Base-by-base conservation (phyloP, 225 moss, liverwort and hornwort genomes). In the Anthoceros angustus region DNA sequence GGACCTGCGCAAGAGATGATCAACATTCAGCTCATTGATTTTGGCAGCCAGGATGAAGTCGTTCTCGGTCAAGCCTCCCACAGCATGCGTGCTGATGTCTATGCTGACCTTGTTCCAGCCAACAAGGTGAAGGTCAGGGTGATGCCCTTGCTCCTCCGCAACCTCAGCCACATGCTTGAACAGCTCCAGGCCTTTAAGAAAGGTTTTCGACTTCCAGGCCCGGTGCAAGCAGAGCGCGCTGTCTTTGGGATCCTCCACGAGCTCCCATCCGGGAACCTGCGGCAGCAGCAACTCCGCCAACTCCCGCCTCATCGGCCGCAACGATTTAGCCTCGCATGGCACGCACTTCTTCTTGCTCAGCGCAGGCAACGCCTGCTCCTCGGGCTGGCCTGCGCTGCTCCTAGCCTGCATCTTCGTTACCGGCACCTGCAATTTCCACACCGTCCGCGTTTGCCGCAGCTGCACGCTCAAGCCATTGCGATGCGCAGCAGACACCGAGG, bases 11-110 rank as follows among this genome's bases (percentile, higher is more conserved):
- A 92, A 42, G 55, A 85, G 81, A 39, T 83, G 81, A 40, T 71
- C 67, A n/a, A 77, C 70, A 23, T 82, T 79, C 48, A 88, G 67
- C 16, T 79, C 77, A 68, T 72, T 80, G 60, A 92, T 83, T 71
- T 92, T 88, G 3, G 92, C 88, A 66, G 88, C 92, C 70, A 92
- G 74, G 41, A 86, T 92, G 77, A 92, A 92, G 70, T 92, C 92
- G 70, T 92, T 92, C 67, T 86, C 84, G 9, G 83, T 88, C 73
- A 92, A 75, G 4, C 92, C 92, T 9, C 88, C 91, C 86, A 79
- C 75, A 80, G 23, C 66, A 63, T 93, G 92, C 11, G 92, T 93
- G 46, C 77, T 83, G 42, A 93, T 77, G 72, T 89, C 80, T 42
- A 82, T 85, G 72, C 78, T 89, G 66, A 93, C 64, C 65, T 86